Base-by-base conservation (phyloP, 1,284 basidiomycete genomes). In the Tilletia caries region DNA sequence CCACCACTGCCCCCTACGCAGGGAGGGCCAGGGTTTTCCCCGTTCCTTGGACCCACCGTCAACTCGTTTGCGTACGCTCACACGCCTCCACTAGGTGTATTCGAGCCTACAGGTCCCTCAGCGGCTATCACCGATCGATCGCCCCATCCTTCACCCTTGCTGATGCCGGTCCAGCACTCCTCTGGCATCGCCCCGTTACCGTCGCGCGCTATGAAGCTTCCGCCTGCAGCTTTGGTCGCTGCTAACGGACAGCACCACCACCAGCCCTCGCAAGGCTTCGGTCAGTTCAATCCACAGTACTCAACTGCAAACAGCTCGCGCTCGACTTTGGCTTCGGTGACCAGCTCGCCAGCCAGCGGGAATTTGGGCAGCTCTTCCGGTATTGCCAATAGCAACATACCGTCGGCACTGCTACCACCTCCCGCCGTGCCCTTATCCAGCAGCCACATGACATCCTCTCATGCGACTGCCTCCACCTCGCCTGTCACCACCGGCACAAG, bases 51-150 rank as follows among this genome's bases (percentile, higher is more conserved):
- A 34, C 58, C 58, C 8, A 33, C 33, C n/a, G n/a, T 13, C 52
- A 27, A 3, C 18, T 29, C 58, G 27, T 62, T 33, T 18, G 58
- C 58, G 0, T 62, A 62, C 32, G 58, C 58, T 15, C 29, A 62
- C 32, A 27, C 58, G 13, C 58, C 58, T 34, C 58, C 58, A 15
- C 32, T 62, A 23, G 58, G 58, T 29, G n/a, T 62, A 27, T 62
- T 62, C 33, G 58, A 62, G 33, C 58, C 58, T 18, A 62, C 58
- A 2, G 58, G 58, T 1, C 58, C 58, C 20, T 62, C 58, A 33
- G 58, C 58, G 20, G 58, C 58, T 4, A 62, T 62, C 58, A 62
- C 58, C 15, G 58, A 62, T 34, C 58, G 58, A 15, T 62, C 58
- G 18, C 58, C 58, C 15, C 10, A 62, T 29, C 58, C 58, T 34